Evolutionary conservation across 441 rosid species (phyloP).

Genomic region (Euphorbia celastroides): DNA sequence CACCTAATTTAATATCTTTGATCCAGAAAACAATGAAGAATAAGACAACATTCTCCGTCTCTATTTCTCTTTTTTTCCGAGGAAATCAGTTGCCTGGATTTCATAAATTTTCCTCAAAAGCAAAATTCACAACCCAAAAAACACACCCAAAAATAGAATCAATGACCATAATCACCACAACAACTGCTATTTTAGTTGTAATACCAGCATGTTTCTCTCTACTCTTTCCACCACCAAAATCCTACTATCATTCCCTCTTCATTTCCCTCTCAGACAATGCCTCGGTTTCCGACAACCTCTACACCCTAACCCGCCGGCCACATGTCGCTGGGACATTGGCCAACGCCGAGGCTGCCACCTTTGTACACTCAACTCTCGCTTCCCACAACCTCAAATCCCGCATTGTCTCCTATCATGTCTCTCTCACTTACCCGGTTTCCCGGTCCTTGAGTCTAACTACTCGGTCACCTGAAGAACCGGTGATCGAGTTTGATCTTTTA

Average conservation of each 20-base stretch:
- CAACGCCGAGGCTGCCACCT: constrained; percentile 61
- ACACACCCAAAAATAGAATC: not conserved
- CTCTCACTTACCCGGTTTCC: constrained; percentile 58
- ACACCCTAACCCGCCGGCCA: constrained; percentile 69
- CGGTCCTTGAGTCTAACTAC: constrained; percentile 48
- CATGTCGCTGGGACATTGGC: constrained; percentile 71
- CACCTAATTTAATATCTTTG: not conserved
- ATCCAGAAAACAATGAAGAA: too few species aligned
- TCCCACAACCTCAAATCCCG: constrained; percentile 41
- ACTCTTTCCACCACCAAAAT: constrained; percentile 33
- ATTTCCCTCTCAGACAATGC: constrained; percentile 53
- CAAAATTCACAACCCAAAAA: too few species aligned
- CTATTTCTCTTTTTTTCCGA: not conserved
- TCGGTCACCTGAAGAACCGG: constrained; percentile 18
- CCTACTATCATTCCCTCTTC: constrained; percentile 55
- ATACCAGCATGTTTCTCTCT: constrained; percentile 35
- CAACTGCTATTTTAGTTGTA: constrained; percentile 25
- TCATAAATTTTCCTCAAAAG: not conserved
- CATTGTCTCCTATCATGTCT: constrained; percentile 45
- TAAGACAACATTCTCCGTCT: not conserved
- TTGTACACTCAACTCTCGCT: constrained; percentile 40
- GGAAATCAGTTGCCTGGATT: too few species aligned
- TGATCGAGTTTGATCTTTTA: constrained; percentile 33
- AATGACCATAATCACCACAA: constrained; percentile 41
- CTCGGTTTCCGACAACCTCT: constrained; percentile 55